phyloP scores from a whole-genome alignment of 768 basidiomycete species.

The Collybia nuda region DNA sequence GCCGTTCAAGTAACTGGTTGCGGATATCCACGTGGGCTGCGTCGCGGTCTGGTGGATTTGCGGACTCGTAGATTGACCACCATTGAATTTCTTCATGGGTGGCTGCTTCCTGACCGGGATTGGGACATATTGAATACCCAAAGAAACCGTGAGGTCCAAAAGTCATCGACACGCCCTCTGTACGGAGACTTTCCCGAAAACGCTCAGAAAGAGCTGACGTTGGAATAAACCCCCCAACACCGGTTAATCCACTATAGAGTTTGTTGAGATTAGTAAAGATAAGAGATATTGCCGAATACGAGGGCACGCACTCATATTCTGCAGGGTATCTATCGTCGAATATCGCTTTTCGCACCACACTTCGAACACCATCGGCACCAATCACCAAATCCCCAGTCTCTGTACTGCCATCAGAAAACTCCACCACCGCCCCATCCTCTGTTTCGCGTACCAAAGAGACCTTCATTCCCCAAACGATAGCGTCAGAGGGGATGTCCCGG shows the following conservation, averaged over 20 bases:
- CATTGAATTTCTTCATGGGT: conserved; percentile 26
- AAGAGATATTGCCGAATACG: background rate
- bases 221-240: conserved; percentile 38
- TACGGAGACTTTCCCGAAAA: conserved; percentile 24
- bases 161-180: conserved; percentile 33
- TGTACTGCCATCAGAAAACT: conserved; percentile 27
- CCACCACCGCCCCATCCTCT: conserved; percentile 21
- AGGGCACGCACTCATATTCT: conserved; percentile 24
- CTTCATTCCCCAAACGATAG: conserved; percentile 28
- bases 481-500: conserved; percentile 23
- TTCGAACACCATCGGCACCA: conserved; percentile 39
- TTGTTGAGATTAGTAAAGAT: background rate
- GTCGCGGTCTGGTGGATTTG: conserved; percentile 22
- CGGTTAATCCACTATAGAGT: conserved; percentile 24
- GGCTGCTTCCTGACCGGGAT: conserved; percentile 6
- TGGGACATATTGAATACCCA: conserved; percentile 28
- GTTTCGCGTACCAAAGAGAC: conserved; percentile 26
- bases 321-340: conserved; percentile 26
- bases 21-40: conserved; percentile 21
- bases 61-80: conserved; percentile 40
- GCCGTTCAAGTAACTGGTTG: conserved; percentile 27
- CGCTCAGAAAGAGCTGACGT: conserved; percentile 22
- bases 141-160: conserved; percentile 39
- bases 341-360: conserved; percentile 30
- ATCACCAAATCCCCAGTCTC: conserved; percentile 36